Conservation (phyloP, 441 rosid species). For the Gossypium gossypioides region DNA sequence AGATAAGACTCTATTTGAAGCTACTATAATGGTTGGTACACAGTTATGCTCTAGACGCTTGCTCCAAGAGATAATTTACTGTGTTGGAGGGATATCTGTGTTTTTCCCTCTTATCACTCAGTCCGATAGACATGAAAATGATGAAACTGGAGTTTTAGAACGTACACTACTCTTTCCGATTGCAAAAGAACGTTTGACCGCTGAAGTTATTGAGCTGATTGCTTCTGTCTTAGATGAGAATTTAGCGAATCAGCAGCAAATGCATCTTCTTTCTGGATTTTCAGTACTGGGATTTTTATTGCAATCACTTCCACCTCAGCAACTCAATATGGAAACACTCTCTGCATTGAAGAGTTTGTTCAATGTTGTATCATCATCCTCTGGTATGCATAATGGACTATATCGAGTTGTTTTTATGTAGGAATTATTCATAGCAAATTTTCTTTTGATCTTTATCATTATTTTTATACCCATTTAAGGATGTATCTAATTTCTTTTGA, state of each 20-base stretch:
- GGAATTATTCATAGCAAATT: conserved; percentile 10
- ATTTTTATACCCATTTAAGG: not conserved
- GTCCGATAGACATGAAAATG: conserved; percentile 72
- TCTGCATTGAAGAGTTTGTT: conserved; percentile 86
- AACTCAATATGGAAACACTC: conserved; percentile 89
- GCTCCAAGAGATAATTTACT: conserved; percentile 92
- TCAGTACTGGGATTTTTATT: conserved; percentile 79
- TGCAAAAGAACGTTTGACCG: conserved; percentile 74
- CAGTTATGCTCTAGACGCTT: conserved; percentile 91
- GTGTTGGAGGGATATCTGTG: conserved; percentile 96
- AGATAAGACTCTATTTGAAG: conserved; percentile 74
- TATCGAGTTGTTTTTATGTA: conserved; percentile 7
- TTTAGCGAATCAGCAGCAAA: conserved; percentile 90
- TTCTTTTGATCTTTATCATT: not conserved
- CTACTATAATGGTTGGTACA: conserved; percentile 67
- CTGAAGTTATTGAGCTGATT: conserved; percentile 91
- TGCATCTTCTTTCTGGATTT: conserved; percentile 95
- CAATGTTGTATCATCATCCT: conserved; percentile 57
- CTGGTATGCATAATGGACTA: conserved; percentile 45
- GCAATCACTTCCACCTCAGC: conserved; percentile 87
- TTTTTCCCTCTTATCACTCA: conserved; percentile 90
- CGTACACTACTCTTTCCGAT: conserved; percentile 48
- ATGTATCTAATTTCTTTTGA: not conserved
- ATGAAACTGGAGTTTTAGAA: conserved; percentile 43
- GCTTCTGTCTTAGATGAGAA: conserved; percentile 95